phyloP scores from a whole-genome alignment of 768 basidiomycete species.

The Pisolithus albus region DNA sequence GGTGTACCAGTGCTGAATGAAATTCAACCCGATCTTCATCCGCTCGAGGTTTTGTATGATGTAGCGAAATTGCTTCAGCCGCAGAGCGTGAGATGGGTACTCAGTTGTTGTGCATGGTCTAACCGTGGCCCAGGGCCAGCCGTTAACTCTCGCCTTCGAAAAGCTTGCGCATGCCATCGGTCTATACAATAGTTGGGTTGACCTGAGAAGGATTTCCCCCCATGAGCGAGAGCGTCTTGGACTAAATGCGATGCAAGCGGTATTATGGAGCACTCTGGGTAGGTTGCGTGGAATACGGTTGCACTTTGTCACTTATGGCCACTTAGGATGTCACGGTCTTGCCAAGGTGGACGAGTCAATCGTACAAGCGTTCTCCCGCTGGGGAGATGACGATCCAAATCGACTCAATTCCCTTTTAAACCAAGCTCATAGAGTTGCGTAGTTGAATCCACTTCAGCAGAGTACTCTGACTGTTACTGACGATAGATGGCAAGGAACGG shows the following conservation, averaged over 20 bases:
- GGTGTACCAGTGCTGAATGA: constrained; percentile 56
- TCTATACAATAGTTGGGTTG: constrained; percentile 66
- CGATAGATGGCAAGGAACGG: constrained; percentile 64
- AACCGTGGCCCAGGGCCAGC: constrained; percentile 50
- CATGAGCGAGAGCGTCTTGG: constrained; percentile 60
- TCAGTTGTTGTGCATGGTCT: not conserved
- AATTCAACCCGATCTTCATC: constrained; percentile 69
- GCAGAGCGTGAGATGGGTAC: constrained; percentile 40
- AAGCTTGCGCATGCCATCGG: constrained; percentile 62
- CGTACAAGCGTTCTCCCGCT: constrained; percentile 57
- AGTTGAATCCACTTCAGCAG: constrained; percentile 4
- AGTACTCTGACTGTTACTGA: constrained; percentile 1
- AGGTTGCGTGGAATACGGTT: constrained; percentile 4
- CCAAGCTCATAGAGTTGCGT: constrained; percentile 56
- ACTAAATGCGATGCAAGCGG: constrained; percentile 66
- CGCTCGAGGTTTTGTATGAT: constrained; percentile 71
- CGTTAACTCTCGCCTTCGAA: constrained; percentile 59
- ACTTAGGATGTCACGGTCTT: constrained; percentile 57
- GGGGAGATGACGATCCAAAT: constrained; percentile 54
- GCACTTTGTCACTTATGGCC: constrained; percentile 7
- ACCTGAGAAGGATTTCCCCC: constrained; percentile 44
- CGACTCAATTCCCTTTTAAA: constrained; percentile 57
- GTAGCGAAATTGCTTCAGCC: constrained; percentile 69
- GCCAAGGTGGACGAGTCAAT: constrained; percentile 63
- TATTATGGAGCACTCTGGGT: constrained; percentile 71